phyloP scores from a whole-genome alignment of 495 filamentous ascomycete genomes.

The Pyronema omphalodes region DNA sequence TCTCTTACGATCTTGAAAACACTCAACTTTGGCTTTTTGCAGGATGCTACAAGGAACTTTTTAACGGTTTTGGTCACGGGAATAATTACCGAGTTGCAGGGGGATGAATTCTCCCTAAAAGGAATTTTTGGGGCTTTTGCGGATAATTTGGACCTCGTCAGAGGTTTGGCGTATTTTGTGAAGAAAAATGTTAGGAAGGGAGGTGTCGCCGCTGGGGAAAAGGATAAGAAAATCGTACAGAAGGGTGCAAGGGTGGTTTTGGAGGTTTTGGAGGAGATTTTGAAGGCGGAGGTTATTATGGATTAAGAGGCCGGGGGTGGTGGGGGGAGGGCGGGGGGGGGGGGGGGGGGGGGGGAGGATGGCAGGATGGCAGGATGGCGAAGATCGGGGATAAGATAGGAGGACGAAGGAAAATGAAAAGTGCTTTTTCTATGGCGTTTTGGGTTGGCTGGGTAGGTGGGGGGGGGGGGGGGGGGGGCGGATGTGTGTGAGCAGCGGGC shows the following conservation, averaged over 20 bases:
- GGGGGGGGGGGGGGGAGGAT: too few relatives aligned
- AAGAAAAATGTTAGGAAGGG: conserved; percentile 16
- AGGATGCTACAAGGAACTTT: conserved; percentile 56
- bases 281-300: background rate
- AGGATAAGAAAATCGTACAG: conserved; percentile 19
- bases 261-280: conserved; percentile 2
- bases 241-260: conserved; percentile 13
- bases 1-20: conserved; percentile 50
- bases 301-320: too few relatives aligned
- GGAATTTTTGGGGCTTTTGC: conserved; percentile 16
- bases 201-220: background rate
- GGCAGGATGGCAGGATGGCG: too few relatives aligned
- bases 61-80: conserved; percentile 64
- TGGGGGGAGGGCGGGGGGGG: too few relatives aligned
- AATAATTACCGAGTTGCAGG: conserved; percentile 29
- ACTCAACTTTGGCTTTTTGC: conserved; percentile 60
- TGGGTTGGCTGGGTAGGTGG: too few relatives aligned
- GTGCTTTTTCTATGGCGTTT: too few relatives aligned
- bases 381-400: too few relatives aligned
- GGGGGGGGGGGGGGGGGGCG: too few relatives aligned
- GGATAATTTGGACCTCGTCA: background rate
- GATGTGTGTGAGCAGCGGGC: too few relatives aligned
- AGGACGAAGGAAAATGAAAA: too few relatives aligned
- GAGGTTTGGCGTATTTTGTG: background rate
- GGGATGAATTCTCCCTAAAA: conserved; percentile 15